Conservation (phyloP, 352 stramenopile species). For the Globisporangium mamillatum region DNA sequence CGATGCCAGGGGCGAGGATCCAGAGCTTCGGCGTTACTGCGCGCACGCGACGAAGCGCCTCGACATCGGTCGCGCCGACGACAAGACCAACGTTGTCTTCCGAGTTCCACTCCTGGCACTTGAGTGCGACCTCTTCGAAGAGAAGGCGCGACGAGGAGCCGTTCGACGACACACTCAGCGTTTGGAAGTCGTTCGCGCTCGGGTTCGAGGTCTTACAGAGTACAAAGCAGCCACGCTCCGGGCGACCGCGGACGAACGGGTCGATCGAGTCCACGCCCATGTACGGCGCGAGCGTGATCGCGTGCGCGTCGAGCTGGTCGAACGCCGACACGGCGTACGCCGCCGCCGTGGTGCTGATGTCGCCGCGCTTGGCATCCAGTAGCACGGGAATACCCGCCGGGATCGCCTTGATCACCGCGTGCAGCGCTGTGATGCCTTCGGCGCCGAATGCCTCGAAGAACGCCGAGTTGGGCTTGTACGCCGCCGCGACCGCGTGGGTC, state of each 20-base stretch:
- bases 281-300: slow-evolving; percentile 97
- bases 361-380: slow-evolving; percentile 97
- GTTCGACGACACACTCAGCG: slow-evolving; percentile 39
- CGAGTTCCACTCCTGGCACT: slow-evolving; percentile 88
- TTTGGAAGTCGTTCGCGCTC: slow-evolving; percentile 96
- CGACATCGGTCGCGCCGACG: slow-evolving; percentile 95
- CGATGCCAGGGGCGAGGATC: slow-evolving; percentile 97
- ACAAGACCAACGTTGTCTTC: slow-evolving; percentile 95
- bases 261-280: slow-evolving; percentile 98
- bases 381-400: slow-evolving; percentile 93
- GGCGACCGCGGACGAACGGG: slow-evolving; percentile 92
- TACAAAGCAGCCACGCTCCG: slow-evolving; percentile 93
- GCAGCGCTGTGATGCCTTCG: slow-evolving; percentile 88
- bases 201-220: slow-evolving; percentile 99
- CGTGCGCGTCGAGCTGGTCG: slow-evolving; percentile 91
- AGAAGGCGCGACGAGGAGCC: slow-evolving; percentile 30
- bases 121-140: slow-evolving; percentile 91
- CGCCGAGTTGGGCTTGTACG: slow-evolving; percentile 99
- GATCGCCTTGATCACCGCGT: slow-evolving; percentile 89
- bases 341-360: slow-evolving; percentile 97
- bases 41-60: slow-evolving; percentile 87
- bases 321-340: slow-evolving; percentile 96
- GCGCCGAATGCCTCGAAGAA: slow-evolving; percentile 96
- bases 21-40: slow-evolving; percentile 87
- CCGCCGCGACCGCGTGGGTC: slow-evolving; percentile 91